Evolutionary conservation across 768 basidiomycete species (phyloP).

Genomic region (Chalciporus pseudorubinellus): DNA sequence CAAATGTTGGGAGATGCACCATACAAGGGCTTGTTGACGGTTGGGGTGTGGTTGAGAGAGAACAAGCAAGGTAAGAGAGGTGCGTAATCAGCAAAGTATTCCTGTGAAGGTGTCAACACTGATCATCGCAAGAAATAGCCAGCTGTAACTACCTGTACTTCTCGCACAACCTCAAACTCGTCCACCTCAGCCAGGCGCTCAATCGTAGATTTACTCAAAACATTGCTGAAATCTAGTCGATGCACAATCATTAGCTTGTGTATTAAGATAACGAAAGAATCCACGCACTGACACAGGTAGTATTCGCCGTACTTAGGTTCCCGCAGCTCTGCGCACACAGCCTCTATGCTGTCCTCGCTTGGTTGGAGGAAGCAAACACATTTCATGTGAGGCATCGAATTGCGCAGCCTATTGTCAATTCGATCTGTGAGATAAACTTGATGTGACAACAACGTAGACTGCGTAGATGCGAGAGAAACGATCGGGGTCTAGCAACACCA

Average conservation of each 20-base stretch:
- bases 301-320: constrained; percentile 97
- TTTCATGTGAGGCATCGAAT: constrained; percentile 94
- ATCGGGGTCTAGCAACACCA: constrained; percentile 76
- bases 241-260: constrained; percentile 14
- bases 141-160: constrained; percentile 76
- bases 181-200: constrained; percentile 93
- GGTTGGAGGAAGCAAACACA: constrained; percentile 92
- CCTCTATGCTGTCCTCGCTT: constrained; percentile 77
- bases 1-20: constrained; percentile 71
- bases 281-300: constrained; percentile 96
- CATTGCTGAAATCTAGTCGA: constrained; percentile 87
- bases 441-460: constrained; percentile 88
- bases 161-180: constrained; percentile 93
- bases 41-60: constrained; percentile 77
- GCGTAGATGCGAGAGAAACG: constrained; percentile 90
- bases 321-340: constrained; percentile 77
- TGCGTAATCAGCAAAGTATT: constrained; percentile 96
- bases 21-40: constrained; percentile 61
- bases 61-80: constrained; percentile 85
- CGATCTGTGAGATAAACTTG: constrained; percentile 98
- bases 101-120: constrained; percentile 45
- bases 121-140: background rate
- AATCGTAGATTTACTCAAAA: constrained; percentile 83
- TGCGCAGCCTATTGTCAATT: constrained; percentile 90
- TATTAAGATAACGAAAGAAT: constrained; percentile 33